Evolutionary conservation across 2,329 filamentous ascomycete species (phyloP).

Genomic region (Penicillium janthinellum): DNA sequence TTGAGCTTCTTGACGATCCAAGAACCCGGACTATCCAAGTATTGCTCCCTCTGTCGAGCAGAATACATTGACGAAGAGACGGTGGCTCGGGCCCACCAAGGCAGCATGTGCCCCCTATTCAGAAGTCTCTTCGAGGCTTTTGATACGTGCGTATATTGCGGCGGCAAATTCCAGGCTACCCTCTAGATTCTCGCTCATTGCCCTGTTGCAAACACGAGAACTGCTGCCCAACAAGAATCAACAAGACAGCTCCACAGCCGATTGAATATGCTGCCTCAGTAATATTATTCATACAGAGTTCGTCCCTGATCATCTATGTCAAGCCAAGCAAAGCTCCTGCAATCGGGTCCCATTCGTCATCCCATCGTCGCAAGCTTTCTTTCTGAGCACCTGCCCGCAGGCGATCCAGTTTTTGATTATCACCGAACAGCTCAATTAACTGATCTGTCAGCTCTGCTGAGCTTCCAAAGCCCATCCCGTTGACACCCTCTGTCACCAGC

Average conservation of each 20-base stretch:
- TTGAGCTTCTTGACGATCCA: conserved; percentile 59
- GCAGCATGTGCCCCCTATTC: conserved; percentile 24
- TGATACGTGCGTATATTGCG: conserved; percentile 40
- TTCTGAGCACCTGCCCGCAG: conserved; percentile 70
- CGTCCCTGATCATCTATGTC: conserved; percentile 4
- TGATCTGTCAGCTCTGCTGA: conserved; percentile 65
- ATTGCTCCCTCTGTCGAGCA: conserved; percentile 55
- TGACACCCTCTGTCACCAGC: conserved; percentile 82
- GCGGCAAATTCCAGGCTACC: conserved; percentile 36
- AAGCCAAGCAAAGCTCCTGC: conserved; percentile 70
- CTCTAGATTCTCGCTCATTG: conserved; percentile 7
- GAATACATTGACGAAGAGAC: conserved; percentile 52
- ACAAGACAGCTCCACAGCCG: not conserved
- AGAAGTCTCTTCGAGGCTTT: conserved; percentile 33
- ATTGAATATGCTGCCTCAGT: not conserved
- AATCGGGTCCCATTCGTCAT: conserved; percentile 87
- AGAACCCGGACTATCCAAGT: conserved; percentile 55
- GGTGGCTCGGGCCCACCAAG: conserved; percentile 22
- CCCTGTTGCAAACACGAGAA: not conserved
- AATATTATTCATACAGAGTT: not conserved
- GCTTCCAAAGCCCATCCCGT: conserved; percentile 82
- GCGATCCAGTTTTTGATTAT: conserved; percentile 57
- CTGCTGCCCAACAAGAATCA: not conserved
- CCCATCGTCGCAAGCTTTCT: conserved; percentile 80
- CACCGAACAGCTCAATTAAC: conserved; percentile 65